A percentile compares a stretch with the other conserved stretches of the same genome.
phyloP scores from a whole-genome alignment of 768 basidiomycete genomes.

The Harrya chromipes region DNA sequence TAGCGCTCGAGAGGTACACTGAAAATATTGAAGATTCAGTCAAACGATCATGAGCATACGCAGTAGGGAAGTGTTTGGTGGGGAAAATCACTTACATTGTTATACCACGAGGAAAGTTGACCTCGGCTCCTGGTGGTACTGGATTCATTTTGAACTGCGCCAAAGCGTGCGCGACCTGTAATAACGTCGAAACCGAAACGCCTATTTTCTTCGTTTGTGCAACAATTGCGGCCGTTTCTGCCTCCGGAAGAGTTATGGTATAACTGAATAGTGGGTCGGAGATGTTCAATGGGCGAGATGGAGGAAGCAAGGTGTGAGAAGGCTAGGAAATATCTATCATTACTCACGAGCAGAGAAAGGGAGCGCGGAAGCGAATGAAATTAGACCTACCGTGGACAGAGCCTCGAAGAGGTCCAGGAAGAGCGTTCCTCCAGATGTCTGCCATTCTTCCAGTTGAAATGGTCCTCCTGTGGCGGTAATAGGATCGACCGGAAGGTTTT shows the following conservation, averaged over 20 bases:
- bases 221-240: conserved; percentile 11
- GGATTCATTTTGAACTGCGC: conserved; percentile 23
- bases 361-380: background rate
- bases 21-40: too few relatives aligned
- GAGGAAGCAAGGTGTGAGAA: conserved; percentile 5
- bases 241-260: background rate
- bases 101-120: too few relatives aligned
- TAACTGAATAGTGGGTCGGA: conserved; percentile 10
- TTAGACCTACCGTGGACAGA: conserved; percentile 5
- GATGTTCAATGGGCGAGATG: conserved; percentile 6
- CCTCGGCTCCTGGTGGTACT: background rate
- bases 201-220: conserved; percentile 11
- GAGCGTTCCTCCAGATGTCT: conserved; percentile 7
- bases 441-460: conserved; percentile 19
- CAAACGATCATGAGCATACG: too few relatives aligned
- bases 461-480: conserved; percentile 23
- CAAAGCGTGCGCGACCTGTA: conserved; percentile 22
- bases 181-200: conserved; percentile 12
- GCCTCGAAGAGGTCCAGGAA: conserved; percentile 9
- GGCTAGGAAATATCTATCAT: conserved; percentile 6
- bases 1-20: conserved; percentile 5
- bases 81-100: background rate
- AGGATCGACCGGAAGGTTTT: conserved; percentile 25
- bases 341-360: background rate
- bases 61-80: too few relatives aligned